Evolutionary conservation across 2,329 filamentous ascomycete genomes (phyloP).

Genomic region (Talaromyces sp.): DNA sequence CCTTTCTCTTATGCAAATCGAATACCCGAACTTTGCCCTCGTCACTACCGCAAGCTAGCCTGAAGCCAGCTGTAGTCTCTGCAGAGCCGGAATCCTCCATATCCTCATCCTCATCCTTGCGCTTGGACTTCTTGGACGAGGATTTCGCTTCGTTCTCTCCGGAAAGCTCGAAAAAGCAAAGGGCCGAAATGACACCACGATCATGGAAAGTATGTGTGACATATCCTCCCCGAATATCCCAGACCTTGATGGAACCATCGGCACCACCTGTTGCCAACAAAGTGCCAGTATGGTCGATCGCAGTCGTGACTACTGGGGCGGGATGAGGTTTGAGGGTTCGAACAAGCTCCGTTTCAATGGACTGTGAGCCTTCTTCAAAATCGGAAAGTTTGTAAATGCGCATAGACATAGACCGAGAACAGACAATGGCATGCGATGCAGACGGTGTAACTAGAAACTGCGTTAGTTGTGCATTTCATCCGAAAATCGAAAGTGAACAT

Average conservation of each 20-base stretch:
- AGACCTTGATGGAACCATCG: conserved; percentile 92
- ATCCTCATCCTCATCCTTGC: conserved; percentile 43
- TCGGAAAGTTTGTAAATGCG: conserved; percentile 77
- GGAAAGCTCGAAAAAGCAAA: conserved; percentile 85
- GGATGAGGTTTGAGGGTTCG: conserved; percentile 87
- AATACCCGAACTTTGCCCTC: conserved; percentile 91
- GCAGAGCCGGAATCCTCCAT: conserved; percentile 46
- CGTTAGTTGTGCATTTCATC: conserved; percentile 10
- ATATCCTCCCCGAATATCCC: conserved; percentile 89
- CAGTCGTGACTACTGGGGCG: conserved; percentile 83
- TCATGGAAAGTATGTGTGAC: conserved; percentile 94
- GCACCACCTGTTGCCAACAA: conserved; percentile 90
- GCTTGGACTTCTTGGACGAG: conserved; percentile 51
- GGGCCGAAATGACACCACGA: conserved; percentile 84
- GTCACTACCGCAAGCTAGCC: conserved; percentile 87
- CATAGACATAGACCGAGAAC: conserved; percentile 95
- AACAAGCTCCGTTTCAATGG: conserved; percentile 67
- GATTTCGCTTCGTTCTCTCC: conserved; percentile 44
- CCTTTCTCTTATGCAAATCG: conserved; percentile 83
- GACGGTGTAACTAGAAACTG: conserved; percentile 73
- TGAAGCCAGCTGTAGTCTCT: conserved; percentile 64
- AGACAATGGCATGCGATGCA: conserved; percentile 83
- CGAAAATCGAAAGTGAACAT: conserved; percentile 22
- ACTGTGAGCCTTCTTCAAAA: conserved; percentile 57
- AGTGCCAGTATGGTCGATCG: conserved; percentile 84